Base-by-base conservation (phyloP, 2,329 filamentous ascomycete genomes). In the Stachybotrys chlorohalonatus region DNA sequence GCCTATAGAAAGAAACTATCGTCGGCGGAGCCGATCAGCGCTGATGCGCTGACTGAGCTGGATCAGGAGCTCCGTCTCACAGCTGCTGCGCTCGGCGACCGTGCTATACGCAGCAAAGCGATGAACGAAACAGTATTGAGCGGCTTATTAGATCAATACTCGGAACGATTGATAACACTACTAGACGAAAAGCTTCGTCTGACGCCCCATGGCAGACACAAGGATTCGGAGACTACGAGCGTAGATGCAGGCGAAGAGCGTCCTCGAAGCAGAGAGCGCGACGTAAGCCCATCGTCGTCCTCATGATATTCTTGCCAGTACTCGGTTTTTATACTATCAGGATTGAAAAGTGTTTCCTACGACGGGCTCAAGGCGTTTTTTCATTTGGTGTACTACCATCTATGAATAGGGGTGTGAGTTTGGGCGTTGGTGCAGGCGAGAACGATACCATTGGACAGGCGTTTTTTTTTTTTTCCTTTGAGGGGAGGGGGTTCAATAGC, bases 61-160 rank as follows among this genome's bases (percentile, higher is more conserved):
- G 84, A 86, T 57, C 80, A 83, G 57, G 84, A 87, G 63, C 67
- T 87, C 55, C 79, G 83, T 16, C 72, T 86, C 36, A 86, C 84
- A 3, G 77, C 78, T 4, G 78, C 83, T 9, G 83, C 83, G 7
- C 69, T 87, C 32, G 79, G 80, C 3, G 81, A 83, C 54, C 73
- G 80, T 39, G 78, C 76, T 6, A 79, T 77, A 56, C 72, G 80
- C 58, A 80, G 74, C 66, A 73, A 77, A 65, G 71, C 75, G 1
- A 75, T 84, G 66, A 81, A 77, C 58, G 83, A 85, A 62, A 78
- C 76, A 16, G 73, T 81, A 51, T 70, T 87, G 39, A 81, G 77
- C 47, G 85, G 84, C 52, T 70, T 91, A 49, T 72, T 92, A 7
- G 88, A 90, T 60, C 83, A 89, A 69, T 90, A 90, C 63, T 89